phyloP scores from a whole-genome alignment of 1,284 basidiomycete genomes.

The Apiotrichum mycotoxinovorans region DNA sequence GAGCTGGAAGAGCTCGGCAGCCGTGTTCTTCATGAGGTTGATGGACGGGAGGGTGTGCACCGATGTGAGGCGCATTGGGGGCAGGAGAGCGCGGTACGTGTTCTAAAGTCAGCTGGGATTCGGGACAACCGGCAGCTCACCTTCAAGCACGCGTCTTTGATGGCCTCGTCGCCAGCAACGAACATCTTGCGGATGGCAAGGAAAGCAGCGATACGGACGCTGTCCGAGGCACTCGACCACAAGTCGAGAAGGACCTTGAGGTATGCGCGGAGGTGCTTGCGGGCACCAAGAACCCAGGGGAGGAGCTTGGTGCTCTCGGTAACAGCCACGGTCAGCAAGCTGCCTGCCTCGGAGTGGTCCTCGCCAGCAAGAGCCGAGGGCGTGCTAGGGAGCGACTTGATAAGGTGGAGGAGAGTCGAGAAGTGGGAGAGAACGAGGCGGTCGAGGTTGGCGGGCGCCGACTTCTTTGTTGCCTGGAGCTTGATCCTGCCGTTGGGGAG shows the following conservation, averaged over 20 bases:
- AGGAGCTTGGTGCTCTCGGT: constrained; percentile 79
- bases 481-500: constrained; percentile 71
- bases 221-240: constrained; percentile 79
- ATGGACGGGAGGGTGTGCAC: constrained; percentile 87
- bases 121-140: no score
- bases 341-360: constrained; percentile 42
- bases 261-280: constrained; percentile 78
- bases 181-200: constrained; percentile 79
- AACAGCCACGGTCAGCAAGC: constrained; percentile 65
- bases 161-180: constrained; percentile 71
- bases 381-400: constrained; percentile 66
- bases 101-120: constrained; percentile 3
- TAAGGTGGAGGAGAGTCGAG: constrained; percentile 73
- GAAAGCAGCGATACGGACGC: constrained; percentile 81
- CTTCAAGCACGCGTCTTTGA: constrained; percentile 82
- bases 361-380: constrained; percentile 42
- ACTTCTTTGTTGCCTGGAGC: constrained; percentile 46
- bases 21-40: constrained; percentile 97
- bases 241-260: constrained; percentile 78
- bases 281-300: constrained; percentile 76
- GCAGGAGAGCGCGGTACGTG: constrained; percentile 73
- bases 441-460: constrained; percentile 72
- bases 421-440: constrained; percentile 87
- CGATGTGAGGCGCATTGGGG: constrained; percentile 70
- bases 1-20: constrained; percentile 83